Evolutionary conservation across 306 rosid genomes (phyloP).

Genomic region (Trichosanthes truncata): DNA sequence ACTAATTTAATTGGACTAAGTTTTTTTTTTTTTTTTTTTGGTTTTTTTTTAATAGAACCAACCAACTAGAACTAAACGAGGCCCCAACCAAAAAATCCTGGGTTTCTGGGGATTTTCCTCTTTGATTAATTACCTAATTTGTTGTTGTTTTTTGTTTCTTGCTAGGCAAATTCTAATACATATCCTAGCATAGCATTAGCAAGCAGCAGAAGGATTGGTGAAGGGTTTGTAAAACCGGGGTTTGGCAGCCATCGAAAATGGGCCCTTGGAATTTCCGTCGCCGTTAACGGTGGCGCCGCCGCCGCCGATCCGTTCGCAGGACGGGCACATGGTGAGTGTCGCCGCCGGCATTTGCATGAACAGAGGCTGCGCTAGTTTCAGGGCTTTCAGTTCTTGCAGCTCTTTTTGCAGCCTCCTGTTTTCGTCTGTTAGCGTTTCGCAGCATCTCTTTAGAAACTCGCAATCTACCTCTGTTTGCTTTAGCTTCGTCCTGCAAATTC

Average conservation of each 20-base stretch:
- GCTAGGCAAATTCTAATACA: not conserved
- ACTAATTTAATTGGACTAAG: not conserved
- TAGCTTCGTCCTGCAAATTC: conserved; percentile 46
- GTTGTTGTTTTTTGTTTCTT: not conserved
- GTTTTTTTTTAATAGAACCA: not conserved
- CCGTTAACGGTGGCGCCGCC: conserved; percentile 10
- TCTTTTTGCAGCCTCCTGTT: conserved; percentile 52
- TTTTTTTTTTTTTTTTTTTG: no score
- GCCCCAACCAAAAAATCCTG: conserved; percentile 13
- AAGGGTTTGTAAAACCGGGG: conserved; percentile 39
- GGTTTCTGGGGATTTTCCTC: conserved; percentile 6
- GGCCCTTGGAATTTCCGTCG: conserved; percentile 17
- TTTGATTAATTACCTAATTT: not conserved
- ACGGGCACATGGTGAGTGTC: conserved; percentile 53
- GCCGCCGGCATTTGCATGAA: conserved; percentile 70
- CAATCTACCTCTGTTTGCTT: conserved; percentile 71
- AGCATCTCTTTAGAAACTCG: conserved; percentile 58
- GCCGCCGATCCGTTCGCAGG: conserved; percentile 45
- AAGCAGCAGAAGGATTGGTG: conserved; percentile 56
- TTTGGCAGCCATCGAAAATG: conserved; percentile 39
- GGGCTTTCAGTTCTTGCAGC: conserved; percentile 46
- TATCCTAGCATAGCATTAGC: conserved; percentile 14
- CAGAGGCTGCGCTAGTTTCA: conserved; percentile 42
- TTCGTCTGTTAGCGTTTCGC: conserved; percentile 52
- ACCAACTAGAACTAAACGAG: not conserved